Evolutionary conservation across 2,329 filamentous ascomycete species (phyloP), one percentile per base, ranked within the genome.

Genomic region (Pyrenochaeta sp.): DNA sequence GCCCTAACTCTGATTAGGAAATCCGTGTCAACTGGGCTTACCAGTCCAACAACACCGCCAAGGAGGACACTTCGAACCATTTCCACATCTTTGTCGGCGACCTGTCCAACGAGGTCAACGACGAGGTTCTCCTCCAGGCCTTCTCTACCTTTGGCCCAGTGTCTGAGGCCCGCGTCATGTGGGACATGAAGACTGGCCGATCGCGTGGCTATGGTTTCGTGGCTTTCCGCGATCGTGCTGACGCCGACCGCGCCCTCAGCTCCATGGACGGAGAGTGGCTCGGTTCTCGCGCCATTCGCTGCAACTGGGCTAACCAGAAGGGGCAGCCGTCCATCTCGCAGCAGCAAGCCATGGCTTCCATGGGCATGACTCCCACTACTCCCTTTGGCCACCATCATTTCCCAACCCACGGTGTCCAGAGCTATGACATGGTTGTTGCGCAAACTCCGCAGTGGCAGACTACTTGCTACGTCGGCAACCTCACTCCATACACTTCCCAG

Each of bases 251-350:
- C 76, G 93, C 94, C 2, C 75, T 99, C 65, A 96, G 88, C 76
- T 91, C 91, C 52, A 99, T 99, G 94, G 94, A 99, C 67, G 94
- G 94, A 52, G 94, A 99, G 77, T 99, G 94, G 94, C 86, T 99
- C 37, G 94, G 94, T 41, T 97, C 94, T 63, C 89, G 94, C 55
- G 94, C 94, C 27, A 99, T 99, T 68, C 92, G 94, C 61, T 97
- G 93, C 83, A 99, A 99, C 80, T 99, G 94, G 94, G 94, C 94
- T 49, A 99, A 99, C 78, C 94, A 99, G 71, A 99, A 99, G 80
- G 94, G 94, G n/a, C 94, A 99, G 69, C 94, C 94, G 43, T 97
- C 94, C 2, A 96, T 97, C 73, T 91, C 92, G 35, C 93, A 99
- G 77, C 94, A 97, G 76, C 90, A 96, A 74, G 90, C 91, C 24